Conservation (phyloP, 305 asterid species). For the Solanum hybrid region DNA sequence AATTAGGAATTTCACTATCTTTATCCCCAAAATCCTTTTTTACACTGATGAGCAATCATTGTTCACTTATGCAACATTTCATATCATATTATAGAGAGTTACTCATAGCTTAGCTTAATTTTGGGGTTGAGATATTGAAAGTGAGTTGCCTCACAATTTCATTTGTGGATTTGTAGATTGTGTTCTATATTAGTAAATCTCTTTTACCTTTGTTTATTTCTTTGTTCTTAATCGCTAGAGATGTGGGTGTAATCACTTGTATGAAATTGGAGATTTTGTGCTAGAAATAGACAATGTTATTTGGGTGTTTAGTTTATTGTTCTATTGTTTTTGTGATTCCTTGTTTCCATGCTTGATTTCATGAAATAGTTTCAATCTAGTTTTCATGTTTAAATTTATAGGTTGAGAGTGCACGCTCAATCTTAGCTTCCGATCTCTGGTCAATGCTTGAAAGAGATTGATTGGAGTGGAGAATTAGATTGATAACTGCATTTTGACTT, state of each 20-base stretch:
- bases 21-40: background rate
- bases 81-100: background rate
- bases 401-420: background rate
- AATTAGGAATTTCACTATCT: background rate
- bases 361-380: background rate
- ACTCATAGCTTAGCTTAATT: background rate
- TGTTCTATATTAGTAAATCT: no score
- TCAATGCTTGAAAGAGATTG: background rate
- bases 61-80: background rate
- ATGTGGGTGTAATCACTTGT: background rate
- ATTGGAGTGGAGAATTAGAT: background rate
- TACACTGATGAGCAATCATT: background rate
- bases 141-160: no score
- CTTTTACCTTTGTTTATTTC: background rate
- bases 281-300: background rate
- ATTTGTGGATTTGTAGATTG: no score
- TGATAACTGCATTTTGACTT: background rate
- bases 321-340: background rate
- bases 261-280: background rate
- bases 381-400: background rate
- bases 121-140: no score
- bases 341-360: background rate
- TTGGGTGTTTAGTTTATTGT: background rate
- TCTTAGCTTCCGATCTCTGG: background rate
- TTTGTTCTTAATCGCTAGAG: background rate